Conservation (phyloP, 1,139 yeast species). For the Debaryomycetaceae sp. region DNA sequence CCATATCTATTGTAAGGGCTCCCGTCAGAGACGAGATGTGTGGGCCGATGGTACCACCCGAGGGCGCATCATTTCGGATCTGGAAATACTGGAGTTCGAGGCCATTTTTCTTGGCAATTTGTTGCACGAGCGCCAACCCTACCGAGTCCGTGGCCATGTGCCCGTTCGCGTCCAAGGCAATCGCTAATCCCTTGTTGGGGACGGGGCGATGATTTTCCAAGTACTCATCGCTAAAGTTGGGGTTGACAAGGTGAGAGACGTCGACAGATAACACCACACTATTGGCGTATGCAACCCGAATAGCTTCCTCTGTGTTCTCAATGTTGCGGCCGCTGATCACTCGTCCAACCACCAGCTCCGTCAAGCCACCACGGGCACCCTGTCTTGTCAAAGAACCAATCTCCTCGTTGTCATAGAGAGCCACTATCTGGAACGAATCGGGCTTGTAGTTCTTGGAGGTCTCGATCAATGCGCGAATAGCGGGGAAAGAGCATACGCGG, state of each 20-base stretch:
- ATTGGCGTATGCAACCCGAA: conserved; percentile 36
- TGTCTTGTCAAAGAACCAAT: conserved; percentile 50
- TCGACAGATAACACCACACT: conserved; percentile 55
- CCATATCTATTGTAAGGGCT: conserved; percentile 66
- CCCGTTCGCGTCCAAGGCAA: conserved; percentile 66
- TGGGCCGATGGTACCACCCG: conserved; percentile 81
- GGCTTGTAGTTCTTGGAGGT: conserved; percentile 2
- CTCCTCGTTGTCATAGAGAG: conserved; percentile 53
- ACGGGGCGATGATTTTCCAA: conserved; percentile 66
- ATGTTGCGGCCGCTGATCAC: conserved; percentile 17
- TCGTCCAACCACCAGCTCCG: conserved; percentile 33
- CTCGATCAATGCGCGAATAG: conserved; percentile 36
- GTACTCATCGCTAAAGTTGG: conserved; percentile 51
- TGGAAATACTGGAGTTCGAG: conserved; percentile 61
- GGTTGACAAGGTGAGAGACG: conserved; percentile 55
- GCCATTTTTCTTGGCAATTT: conserved; percentile 49
- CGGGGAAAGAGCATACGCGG: conserved; percentile 53
- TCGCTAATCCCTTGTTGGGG: conserved; percentile 65
- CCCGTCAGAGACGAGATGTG: conserved; percentile 55
- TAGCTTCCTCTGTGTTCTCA: conserved; percentile 10
- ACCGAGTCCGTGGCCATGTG: conserved; percentile 75
- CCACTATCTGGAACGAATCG: conserved; percentile 37
- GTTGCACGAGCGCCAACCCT: conserved; percentile 55
- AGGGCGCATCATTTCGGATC: conserved; percentile 58
- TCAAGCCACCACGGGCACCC: conserved; percentile 46